phyloP scores from a whole-genome alignment of 306 rosid species.

The Quercus variabilis region DNA sequence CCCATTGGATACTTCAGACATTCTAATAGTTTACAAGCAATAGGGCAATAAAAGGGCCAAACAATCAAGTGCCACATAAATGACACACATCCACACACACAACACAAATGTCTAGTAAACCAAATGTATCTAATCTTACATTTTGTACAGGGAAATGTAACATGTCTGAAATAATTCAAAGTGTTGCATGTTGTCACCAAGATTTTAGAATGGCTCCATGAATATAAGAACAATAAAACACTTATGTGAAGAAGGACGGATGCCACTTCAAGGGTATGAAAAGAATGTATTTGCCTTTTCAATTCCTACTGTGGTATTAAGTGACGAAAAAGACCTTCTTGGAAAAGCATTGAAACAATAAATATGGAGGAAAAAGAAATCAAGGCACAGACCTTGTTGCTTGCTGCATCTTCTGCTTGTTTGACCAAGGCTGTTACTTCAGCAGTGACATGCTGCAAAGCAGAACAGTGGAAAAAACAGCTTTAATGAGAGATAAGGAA shows the following conservation, averaged over 20 bases:
- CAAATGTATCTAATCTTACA: not conserved
- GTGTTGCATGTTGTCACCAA: not conserved
- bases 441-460: conserved; percentile 80
- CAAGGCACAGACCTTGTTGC: conserved; percentile 63
- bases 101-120: not conserved
- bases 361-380: conserved; percentile 6
- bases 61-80: not conserved
- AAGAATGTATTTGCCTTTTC: not conserved
- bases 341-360: not conserved
- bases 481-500: not conserved
- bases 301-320: not conserved
- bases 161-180: not conserved
- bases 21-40: not conserved
- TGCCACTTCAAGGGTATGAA: not conserved
- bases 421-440: conserved; percentile 95
- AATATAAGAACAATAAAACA: not conserved
- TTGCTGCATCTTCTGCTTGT: conserved; percentile 96
- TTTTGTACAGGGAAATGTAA: not conserved
- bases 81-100: not conserved
- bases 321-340: conserved; percentile 1
- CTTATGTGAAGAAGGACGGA: not conserved
- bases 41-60: not conserved
- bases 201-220: not conserved
- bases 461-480: conserved; percentile 15
- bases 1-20: not conserved